Base-by-base conservation (phyloP, 192 early-diverging fungal species). In the Coemansia sp. region DNA sequence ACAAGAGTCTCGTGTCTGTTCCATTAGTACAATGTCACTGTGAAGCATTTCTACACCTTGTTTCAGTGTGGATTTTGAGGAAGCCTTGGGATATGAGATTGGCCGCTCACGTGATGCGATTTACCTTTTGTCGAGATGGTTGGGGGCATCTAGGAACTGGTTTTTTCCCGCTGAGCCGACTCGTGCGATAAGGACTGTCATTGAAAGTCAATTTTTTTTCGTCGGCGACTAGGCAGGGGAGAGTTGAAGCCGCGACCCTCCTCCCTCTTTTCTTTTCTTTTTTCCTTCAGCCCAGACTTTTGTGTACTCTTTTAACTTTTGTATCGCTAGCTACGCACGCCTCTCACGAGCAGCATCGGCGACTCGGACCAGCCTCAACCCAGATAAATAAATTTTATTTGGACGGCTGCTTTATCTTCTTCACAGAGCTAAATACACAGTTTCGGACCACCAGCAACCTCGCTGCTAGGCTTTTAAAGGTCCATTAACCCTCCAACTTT, bases 51-150 rank as follows among this genome's bases (percentile, higher is more conserved):
- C 12, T 29, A 31, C 12, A 31, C 13, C 31, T 57, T 12, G 54
- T 44, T 44, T 44, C 42, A 12, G 15, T 15, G 4, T 44, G 15
- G 42, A 13, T 16, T 22, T 27, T 11, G 24, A 54, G 24, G 22
- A 11, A 54, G 47, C 8, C 47, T 51, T 15, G 9, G 11, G 27
- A 31, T 12, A 13, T 15, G 54, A 57, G 16, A 13, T 29, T 57
- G 13, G 54, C 54, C 29, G 54, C 54, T 57, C 54, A 57, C 54
- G 29, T 57, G 54, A 57, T 31, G 54, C 54, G 20, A 51, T 57
- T 57, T 60, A 34, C 57, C 5, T 36, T 36, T 27, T 10, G 5
- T 16, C 8, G 29, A 36, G 31, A n/a, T 34, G 13, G 31, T 60
- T 60, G 57, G 57, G 57, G 57, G 55, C 12, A 9, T 10, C 27